Conservation (phyloP, 495 filamentous ascomycete genomes). For the Aspergillus cavernicola region DNA sequence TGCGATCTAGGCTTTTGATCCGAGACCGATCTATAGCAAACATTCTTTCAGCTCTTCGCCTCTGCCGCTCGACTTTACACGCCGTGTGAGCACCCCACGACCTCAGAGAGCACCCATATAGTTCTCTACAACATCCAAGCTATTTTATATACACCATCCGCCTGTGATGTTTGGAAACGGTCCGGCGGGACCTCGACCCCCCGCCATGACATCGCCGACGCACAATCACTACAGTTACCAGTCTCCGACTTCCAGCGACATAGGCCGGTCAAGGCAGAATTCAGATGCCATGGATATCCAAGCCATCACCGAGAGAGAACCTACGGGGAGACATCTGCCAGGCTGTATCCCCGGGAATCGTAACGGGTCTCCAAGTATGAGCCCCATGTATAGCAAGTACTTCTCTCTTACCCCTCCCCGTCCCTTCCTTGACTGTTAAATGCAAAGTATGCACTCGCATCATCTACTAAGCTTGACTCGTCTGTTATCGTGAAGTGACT, state of each 20-base stretch:
- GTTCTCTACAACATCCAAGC: neutral
- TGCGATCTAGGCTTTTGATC: neutral
- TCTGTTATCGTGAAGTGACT: constrained; percentile 12
- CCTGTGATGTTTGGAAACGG: constrained; percentile 17
- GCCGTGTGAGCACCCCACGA: neutral
- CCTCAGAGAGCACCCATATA: neutral
- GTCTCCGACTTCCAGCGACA: constrained; percentile 28
- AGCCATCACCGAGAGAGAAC: constrained; percentile 36
- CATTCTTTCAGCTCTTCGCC: constrained; percentile 1
- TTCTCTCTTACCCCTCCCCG: constrained; percentile 16
- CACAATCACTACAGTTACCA: constrained; percentile 29
- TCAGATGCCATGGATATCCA: constrained; percentile 46
- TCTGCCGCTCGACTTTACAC: neutral
- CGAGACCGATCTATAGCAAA: constrained; percentile 2
- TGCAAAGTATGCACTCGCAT: neutral
- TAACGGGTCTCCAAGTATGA: constrained; percentile 30
- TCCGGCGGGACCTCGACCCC: constrained; percentile 15
- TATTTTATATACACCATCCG: neutral
- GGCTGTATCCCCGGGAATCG: constrained; percentile 25
- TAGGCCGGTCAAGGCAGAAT: constrained; percentile 33
- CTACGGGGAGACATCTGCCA: constrained; percentile 21
- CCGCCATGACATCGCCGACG: constrained; percentile 18
- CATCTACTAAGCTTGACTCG: neutral
- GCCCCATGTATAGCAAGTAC: constrained; percentile 33
- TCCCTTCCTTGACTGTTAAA: neutral